Evolutionary conservation across 768 basidiomycete genomes (phyloP).

Genomic region (Russula abietina): DNA sequence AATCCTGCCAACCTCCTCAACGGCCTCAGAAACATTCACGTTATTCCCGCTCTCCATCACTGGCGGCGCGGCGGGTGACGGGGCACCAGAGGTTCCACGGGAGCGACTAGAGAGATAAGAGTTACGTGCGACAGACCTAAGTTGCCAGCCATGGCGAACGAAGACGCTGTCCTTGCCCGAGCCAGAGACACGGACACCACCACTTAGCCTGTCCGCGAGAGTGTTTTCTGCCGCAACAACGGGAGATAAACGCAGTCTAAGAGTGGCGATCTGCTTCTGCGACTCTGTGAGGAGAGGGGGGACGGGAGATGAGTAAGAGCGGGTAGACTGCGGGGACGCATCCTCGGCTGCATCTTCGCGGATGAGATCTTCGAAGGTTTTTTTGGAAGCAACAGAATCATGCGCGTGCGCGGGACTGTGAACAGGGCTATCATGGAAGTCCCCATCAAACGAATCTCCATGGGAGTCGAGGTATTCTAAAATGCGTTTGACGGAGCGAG

Average conservation of each 20-base stretch:
- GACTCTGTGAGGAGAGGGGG: constrained; percentile 8
- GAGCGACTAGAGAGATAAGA: constrained; percentile 26
- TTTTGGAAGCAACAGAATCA: constrained; percentile 7
- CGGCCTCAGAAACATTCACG: constrained; percentile 13
- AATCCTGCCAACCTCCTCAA: constrained; percentile 31
- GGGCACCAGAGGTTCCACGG: constrained; percentile 7
- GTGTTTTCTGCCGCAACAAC: constrained; percentile 56
- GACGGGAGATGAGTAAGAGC: not conserved
- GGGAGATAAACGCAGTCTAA: constrained; percentile 55
- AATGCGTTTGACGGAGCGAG: constrained; percentile 36
- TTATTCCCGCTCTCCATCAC: constrained; percentile 3
- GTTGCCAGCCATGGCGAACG: constrained; percentile 79
- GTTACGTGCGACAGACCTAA: constrained; percentile 45
- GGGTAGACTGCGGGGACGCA: not conserved
- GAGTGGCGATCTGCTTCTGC: constrained; percentile 26
- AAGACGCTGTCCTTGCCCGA: constrained; percentile 72
- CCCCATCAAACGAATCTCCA: constrained; percentile 21
- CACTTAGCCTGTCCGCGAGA: constrained; percentile 67
- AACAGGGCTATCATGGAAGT: not conserved
- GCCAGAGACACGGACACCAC: constrained; percentile 64
- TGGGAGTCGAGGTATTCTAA: constrained; percentile 32
- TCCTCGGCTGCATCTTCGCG: constrained; percentile 1
- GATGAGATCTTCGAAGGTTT: constrained; percentile 5
- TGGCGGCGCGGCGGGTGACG: not conserved
- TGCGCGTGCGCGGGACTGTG: constrained; percentile 2